Percentiles rank a stretch among this genome's conserved stretches.
These are phyloP conservation scores for Yamadazyma ubonensis DNA, from an alignment of 805 yeast species.

Conservation along the genomic window DNA sequence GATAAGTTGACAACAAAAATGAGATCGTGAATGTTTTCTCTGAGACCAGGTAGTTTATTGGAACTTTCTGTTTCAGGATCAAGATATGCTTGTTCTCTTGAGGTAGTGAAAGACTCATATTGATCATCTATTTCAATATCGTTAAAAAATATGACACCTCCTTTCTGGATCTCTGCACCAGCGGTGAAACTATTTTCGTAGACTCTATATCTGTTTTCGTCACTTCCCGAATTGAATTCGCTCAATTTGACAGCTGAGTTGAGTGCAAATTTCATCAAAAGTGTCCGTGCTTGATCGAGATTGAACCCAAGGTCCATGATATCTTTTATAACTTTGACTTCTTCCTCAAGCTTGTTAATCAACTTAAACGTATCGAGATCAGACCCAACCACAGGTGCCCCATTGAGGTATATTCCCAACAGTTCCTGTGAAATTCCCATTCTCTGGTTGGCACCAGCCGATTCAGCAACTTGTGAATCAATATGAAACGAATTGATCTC, in stretches of 20 bases:
- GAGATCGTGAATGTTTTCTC: conserved; percentile 73
- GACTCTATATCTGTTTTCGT: conserved; percentile 35
- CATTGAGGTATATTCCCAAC: conserved; percentile 65
- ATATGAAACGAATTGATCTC: conserved; percentile 6
- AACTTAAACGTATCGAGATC: conserved; percentile 45
- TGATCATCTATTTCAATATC: conserved; percentile 65
- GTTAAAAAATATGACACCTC: conserved; percentile 67
- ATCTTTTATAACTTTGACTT: conserved; percentile 23
- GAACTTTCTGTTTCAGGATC: conserved; percentile 20
- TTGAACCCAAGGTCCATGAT: conserved; percentile 31
- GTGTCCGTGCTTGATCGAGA: conserved; percentile 29
- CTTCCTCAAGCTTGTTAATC: conserved; percentile 35
- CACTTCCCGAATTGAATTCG: conserved; percentile 36
- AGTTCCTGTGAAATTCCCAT: conserved; percentile 39
- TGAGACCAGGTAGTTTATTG: conserved; percentile 59
- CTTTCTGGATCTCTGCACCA: conserved; percentile 16
- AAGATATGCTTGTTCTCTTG: conserved; percentile 48
- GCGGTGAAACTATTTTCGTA: conserved; percentile 26
- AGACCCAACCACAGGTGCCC: conserved; percentile 53
- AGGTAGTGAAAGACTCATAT: conserved; percentile 45
- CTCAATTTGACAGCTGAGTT: conserved; percentile 39
- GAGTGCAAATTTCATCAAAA: conserved; percentile 39
- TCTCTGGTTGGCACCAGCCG: conserved; percentile 18
- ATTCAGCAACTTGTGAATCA: conserved; percentile 1
- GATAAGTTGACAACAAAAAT: conserved; percentile 67